Base-by-base conservation (phyloP, 495 filamentous ascomycete species). In the Penicillium robsamsonii region DNA sequence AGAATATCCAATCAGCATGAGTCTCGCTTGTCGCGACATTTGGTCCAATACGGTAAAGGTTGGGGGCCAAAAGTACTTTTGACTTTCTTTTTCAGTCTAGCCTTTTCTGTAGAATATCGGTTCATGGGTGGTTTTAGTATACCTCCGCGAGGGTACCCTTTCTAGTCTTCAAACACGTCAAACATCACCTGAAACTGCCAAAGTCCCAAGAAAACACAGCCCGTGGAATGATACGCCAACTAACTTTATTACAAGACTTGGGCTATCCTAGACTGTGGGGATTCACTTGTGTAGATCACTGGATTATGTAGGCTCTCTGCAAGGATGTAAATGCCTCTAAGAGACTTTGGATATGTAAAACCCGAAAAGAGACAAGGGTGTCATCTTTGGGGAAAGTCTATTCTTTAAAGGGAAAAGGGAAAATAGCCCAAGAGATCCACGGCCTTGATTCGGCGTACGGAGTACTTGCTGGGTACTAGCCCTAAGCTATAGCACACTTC, bases 21-120 rank as follows among this genome's bases (percentile, higher is more conserved):
- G 54, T 41, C 24, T 65, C 56, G 61, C 52, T 58, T 58, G 62
- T 65, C 65, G 65, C 62, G 20, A 65, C 62, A 67, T 67, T 25
- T 29, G 46, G 43, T 59, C 62, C 35, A 42, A 60, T 56, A n/a
- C 18, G 50, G 64, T 24, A 46, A 60, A 65, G 53, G 7, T 56
- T 60, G 58, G 58, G 57, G 59, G 59, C 55, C 55, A 54, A 54
- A 30, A 46, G 52, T 40, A 46, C 52, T 27, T 7, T 17, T n/a
- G n/a, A n/a, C n/a, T 46, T 35, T 43, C 17, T 17, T 47, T 47
- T 31, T 22, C 5, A 17, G 29, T 31, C 27, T 47, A 29, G 4
- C 27, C 22, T 6, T 22, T 22, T 22, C 22, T 22, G 22, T 22
- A 22, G 22, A 22, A 22, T 2, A n/a, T n/a, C n/a, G n/a, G n/a